Conservation (phyloP, 2,329 filamentous ascomycete species). For the Phoma sp. region DNA sequence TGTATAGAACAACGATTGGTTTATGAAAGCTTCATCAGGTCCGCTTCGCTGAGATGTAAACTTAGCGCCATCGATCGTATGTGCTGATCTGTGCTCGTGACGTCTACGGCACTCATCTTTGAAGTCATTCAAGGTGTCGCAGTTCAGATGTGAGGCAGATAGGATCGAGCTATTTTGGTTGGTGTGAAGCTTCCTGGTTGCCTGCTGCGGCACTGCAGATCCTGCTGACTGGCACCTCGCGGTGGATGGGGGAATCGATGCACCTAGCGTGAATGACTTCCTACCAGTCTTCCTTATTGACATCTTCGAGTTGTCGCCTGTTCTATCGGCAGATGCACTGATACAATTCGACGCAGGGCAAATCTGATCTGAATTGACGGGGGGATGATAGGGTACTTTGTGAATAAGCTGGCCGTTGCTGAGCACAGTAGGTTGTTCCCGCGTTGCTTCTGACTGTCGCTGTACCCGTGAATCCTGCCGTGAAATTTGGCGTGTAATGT, state of each 20-base stretch:
- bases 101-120: conserved; percentile 32
- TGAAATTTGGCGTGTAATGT: conserved; percentile 18
- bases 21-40: conserved; percentile 31
- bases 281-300: conserved; percentile 26
- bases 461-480: conserved; percentile 7
- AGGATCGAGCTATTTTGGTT: conserved; percentile 15
- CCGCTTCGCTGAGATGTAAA: conserved; percentile 22
- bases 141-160: conserved; percentile 33
- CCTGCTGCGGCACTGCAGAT: neutral
- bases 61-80: conserved; percentile 27
- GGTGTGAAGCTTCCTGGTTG: neutral
- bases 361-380: conserved; percentile 11
- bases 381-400: conserved; percentile 33
- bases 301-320: conserved; percentile 11
- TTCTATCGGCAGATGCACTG: conserved; percentile 15
- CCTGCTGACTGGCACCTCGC: neutral
- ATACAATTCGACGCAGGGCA: conserved; percentile 2
- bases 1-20: conserved; percentile 43
- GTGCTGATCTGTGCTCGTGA: conserved; percentile 17
- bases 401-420: conserved; percentile 38
- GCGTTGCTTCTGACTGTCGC: conserved; percentile 13
- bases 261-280: conserved; percentile 28
- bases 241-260: neutral
- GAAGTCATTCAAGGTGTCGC: conserved; percentile 36
- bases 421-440: conserved; percentile 20